Conservation (phyloP, 345 rosid genomes). For the Trapa bicornis region DNA sequence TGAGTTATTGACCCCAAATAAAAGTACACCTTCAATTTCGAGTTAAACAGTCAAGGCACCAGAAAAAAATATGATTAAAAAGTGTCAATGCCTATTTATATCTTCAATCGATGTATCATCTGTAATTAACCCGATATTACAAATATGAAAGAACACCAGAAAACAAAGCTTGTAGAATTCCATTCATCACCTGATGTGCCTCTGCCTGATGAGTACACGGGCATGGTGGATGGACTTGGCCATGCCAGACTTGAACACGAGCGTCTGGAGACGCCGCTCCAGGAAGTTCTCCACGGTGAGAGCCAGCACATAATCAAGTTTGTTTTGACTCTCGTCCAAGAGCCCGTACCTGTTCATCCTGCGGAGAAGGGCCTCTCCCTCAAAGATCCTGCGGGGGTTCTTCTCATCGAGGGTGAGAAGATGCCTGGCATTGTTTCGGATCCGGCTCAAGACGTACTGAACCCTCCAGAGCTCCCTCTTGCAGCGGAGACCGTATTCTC, state of each 20-base stretch:
- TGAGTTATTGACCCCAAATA: too few relatives aligned
- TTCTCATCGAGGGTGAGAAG: conserved; percentile 34
- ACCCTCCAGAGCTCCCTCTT: conserved; percentile 54
- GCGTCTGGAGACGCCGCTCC: conserved; percentile 39
- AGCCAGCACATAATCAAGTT: conserved; percentile 41
- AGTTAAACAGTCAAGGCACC: too few relatives aligned
- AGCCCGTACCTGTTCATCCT: conserved; percentile 42
- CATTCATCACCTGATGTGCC: conserved; percentile 30
- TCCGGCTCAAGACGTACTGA: conserved; percentile 39
- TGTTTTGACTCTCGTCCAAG: conserved; percentile 38
- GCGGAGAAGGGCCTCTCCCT: conserved; percentile 37
- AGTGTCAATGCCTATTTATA: too few relatives aligned
- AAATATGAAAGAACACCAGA: neutral
- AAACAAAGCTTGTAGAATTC: too few relatives aligned
- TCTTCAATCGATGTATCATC: too few relatives aligned
- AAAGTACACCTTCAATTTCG: too few relatives aligned
- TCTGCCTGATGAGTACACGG: conserved; percentile 42
- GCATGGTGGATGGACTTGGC: conserved; percentile 50
- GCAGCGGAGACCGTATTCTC: conserved; percentile 38
- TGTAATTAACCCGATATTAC: too few relatives aligned
- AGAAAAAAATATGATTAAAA: too few relatives aligned
- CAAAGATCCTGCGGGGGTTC: conserved; percentile 37
- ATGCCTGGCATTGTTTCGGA: conserved; percentile 42
- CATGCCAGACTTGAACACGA: conserved; percentile 45
- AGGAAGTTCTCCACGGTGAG: conserved; percentile 44